phyloP scores from a whole-genome alignment of 371 early-diverging fungal genomes.

The Actinomortierella ambigua region DNA sequence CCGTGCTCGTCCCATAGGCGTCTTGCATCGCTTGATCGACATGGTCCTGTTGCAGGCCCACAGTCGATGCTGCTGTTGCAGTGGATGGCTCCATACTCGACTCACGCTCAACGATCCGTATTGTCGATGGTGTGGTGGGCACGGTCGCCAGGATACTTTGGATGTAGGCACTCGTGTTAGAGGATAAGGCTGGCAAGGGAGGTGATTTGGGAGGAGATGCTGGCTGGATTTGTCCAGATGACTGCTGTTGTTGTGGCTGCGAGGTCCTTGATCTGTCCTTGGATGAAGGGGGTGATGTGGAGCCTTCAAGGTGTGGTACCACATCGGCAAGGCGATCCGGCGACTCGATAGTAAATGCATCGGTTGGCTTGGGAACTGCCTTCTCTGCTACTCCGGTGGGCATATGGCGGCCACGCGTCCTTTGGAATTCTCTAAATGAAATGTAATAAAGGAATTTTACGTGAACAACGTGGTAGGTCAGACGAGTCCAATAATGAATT shows the following conservation, averaged over 20 bases:
- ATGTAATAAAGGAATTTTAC: too few species aligned
- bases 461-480: background rate
- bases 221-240: too few species aligned
- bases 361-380: too few species aligned
- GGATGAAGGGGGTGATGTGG: background rate
- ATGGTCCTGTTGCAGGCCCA: conserved; percentile 5
- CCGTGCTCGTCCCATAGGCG: conserved; percentile 1
- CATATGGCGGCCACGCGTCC: too few species aligned
- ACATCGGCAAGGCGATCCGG: too few species aligned
- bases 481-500: background rate
- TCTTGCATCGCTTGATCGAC: conserved; percentile 24
- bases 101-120: conserved; percentile 38
- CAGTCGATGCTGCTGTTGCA: conserved; percentile 1
- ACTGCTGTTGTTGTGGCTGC: background rate
- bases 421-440: too few species aligned
- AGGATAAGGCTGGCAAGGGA: background rate
- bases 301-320: background rate
- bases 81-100: too few species aligned
- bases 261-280: background rate
- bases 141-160: conserved; percentile 32
- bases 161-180: conserved; percentile 11
- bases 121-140: conserved; percentile 30
- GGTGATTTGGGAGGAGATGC: background rate
- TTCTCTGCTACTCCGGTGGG: too few species aligned
- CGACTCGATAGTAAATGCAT: too few species aligned